Evolutionary conservation across 2,329 filamentous ascomycete genomes (phyloP), one percentile per base, ranked within the genome.

Genomic region (Pseudogymnoascus sp.): DNA sequence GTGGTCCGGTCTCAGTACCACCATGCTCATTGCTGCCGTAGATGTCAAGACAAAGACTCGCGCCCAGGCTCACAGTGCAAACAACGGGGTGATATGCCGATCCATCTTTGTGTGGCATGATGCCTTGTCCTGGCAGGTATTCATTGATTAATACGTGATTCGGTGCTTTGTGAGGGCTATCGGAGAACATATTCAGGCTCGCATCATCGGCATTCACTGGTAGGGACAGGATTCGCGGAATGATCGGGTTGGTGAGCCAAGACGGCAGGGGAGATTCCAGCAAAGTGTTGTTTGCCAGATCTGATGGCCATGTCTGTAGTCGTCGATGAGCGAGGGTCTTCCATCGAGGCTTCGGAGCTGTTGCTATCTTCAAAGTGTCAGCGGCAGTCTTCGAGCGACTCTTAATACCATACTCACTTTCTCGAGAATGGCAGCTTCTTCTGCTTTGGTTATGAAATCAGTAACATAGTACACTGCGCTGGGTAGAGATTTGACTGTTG

Each of bases 61-160:
- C 84, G 0, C 90, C 90, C 6, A 99, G 76, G 74, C 90, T 96
- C 64, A 97, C 87, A 1, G 94, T 97, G 65, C 91, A 94, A 11
- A 97, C 93, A 12, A 95, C 85, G 1, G 89, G 89, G 70, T 89
- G 82, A 71, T 99, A 99, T 8, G 93, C 90, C 7, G 82, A 77
- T 1, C 93, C 94, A 72, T 99, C 93, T 78, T 97, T 94, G 73
- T 97, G 93, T 54, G 92, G 87, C 90, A 97, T 96, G 66, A 97
- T 97, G n/a, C 93, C 93, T 64, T 96, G 84, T 1, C 90, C 90
- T 0, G 90, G 85, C 1, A 81, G 80, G 73, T 97, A 99, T 73
- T 97, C 92, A 70, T 99, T 99, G 67, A 97, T 85, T 37, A 97
- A 79, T 50, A 96, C 90, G 74, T 97, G 94, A 68, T 97, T 99